Evolutionary conservation across 768 basidiomycete genomes (phyloP).

Genomic region (Phanerochaete sordida): DNA sequence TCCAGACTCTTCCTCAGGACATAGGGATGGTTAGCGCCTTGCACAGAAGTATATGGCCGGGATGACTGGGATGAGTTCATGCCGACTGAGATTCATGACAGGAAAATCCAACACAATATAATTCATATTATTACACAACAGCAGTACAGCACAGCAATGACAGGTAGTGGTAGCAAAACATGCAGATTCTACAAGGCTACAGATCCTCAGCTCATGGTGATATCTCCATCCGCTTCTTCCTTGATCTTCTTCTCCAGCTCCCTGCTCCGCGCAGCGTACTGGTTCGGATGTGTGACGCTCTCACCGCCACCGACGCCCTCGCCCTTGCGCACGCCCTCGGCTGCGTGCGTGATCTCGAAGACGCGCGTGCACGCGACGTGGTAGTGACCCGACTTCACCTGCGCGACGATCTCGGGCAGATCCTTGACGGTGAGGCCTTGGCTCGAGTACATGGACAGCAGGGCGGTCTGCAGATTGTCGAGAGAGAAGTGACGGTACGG

Average conservation of each 20-base stretch:
- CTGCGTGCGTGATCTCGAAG: conserved; percentile 87
- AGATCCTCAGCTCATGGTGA: conserved; percentile 6
- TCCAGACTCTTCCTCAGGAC: too few relatives aligned
- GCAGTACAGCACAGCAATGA: not conserved
- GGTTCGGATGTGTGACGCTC: conserved; percentile 92
- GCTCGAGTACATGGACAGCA: conserved; percentile 64
- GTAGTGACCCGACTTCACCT: conserved; percentile 77
- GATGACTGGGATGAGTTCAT: too few relatives aligned
- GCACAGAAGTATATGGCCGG: too few relatives aligned
- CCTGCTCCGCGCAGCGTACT: conserved; percentile 74
- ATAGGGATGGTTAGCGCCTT: too few relatives aligned
- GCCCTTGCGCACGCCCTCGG: conserved; percentile 74
- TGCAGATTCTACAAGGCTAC: not conserved
- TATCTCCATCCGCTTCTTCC: conserved; percentile 8
- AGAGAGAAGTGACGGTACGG: conserved; percentile 88
- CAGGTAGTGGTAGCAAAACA: not conserved
- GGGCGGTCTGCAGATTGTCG: conserved; percentile 76
- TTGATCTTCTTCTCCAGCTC: conserved; percentile 46
- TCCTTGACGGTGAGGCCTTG: conserved; percentile 66
- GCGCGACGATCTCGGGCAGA: conserved; percentile 76
- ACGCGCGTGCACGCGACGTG: conserved; percentile 97
- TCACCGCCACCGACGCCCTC: conserved; percentile 86
- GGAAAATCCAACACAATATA: too few relatives aligned
- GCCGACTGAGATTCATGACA: too few relatives aligned
- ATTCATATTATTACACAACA: not conserved